Conservation (phyloP, 108 stramenopile genomes). For the Craspedostauros australis region DNA sequence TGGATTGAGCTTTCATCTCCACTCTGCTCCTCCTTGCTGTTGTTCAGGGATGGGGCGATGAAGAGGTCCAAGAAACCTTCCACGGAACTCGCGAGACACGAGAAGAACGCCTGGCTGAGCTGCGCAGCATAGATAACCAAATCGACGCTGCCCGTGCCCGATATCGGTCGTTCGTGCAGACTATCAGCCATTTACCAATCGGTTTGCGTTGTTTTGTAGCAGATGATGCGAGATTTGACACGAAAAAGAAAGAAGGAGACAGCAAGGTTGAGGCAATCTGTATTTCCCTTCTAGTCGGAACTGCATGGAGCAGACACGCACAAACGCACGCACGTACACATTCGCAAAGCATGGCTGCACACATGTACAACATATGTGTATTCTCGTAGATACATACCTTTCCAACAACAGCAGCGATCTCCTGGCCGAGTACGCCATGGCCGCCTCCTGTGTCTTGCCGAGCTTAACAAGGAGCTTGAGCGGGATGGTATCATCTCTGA, state of each 20-base stretch:
- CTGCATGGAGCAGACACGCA: too few relatives aligned
- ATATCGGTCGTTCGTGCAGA: constrained; percentile 75
- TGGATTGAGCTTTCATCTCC: constrained; percentile 37
- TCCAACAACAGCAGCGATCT: constrained; percentile 67
- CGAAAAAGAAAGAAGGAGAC: background rate
- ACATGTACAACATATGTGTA: too few relatives aligned
- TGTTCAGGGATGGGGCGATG: constrained; percentile 19
- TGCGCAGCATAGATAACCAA: constrained; percentile 82
- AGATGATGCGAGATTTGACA: too few relatives aligned
- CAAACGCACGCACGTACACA: too few relatives aligned
- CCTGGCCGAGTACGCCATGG: constrained; percentile 70
- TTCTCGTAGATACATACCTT: too few relatives aligned
- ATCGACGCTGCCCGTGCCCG: constrained; percentile 57
- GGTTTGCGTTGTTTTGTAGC: too few relatives aligned
- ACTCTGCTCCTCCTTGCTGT: constrained; percentile 20
- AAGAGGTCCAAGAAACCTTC: constrained; percentile 83
- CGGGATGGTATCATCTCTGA: constrained; percentile 70
- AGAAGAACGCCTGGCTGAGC: constrained; percentile 82
- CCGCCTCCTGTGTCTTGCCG: constrained; percentile 73
- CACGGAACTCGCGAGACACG: constrained; percentile 64
- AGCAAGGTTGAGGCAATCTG: background rate
- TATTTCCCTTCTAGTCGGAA: too few relatives aligned
- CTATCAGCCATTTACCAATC: constrained; percentile 16
- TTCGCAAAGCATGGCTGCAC: too few relatives aligned
- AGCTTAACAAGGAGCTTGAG: constrained; percentile 70